Base-by-base conservation (phyloP, 1,284 basidiomycete species). In the Puccinia coronata region DNA sequence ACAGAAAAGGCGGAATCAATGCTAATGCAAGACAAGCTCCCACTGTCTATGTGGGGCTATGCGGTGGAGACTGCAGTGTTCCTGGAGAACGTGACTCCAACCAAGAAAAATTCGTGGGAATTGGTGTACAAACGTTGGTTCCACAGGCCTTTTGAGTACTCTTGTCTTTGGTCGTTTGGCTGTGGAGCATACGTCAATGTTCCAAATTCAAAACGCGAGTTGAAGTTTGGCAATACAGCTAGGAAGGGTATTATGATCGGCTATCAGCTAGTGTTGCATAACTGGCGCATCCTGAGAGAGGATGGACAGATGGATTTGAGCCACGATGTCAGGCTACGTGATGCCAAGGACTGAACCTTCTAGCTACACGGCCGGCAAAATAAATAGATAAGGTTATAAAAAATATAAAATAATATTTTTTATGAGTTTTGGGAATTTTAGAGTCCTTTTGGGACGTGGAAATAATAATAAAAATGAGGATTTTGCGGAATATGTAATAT, bases 241-340 rank as follows among this genome's bases (percentile, higher is more conserved):
- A 36, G 2, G 39, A 49, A 39, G 28, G 61, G 61, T 18, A 70
- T 78, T 9, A 9, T 78, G 6, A 11, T 78, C 4, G 76, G 76
- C 3, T 78, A 69, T 69, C 41, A 67, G 31, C 31, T 36, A 36
- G 76, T 47, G 5, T 55, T 53, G 61, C 11, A 78, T n/a, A 78
- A 70, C 49, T n/a, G n/a, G n/a, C n/a, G n/a, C n/a, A n/a, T n/a
- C n/a, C n/a, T n/a, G n/a, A n/a, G n/a, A n/a, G n/a, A 51, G 39
- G 34, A 53, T 55, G 76, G 49, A 28, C 31, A 69, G 9, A 41
- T 53, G 18, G 47, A 59, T 20, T 14, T 25, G 14, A 65, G 53
- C 61, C 55, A 75, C 57, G 34, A 75, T 61, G 53, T 67, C 16
- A n/a, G n/a, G n/a, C n/a, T n/a, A n/a, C n/a, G n/a, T n/a, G n/a